phyloP scores from a whole-genome alignment of 228 moss, liverwort and hornwort species.

The Sphagnum magellanicum region DNA sequence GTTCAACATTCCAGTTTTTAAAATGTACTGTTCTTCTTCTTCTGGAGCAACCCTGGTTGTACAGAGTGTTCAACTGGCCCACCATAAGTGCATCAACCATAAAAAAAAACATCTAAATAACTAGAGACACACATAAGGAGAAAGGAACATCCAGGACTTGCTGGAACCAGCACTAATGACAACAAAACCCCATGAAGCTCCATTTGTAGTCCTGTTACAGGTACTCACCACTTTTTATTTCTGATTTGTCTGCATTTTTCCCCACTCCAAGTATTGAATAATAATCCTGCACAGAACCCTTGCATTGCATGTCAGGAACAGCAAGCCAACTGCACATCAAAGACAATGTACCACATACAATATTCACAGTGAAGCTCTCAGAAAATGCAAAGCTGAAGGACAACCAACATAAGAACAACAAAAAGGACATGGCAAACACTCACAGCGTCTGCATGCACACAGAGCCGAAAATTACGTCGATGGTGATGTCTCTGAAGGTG shows the following conservation, averaged over 20 bases:
- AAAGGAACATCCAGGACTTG: too few species aligned
- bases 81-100: not conserved
- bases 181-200: too few species aligned
- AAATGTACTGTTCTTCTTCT: not conserved
- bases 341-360: not conserved
- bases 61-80: not conserved
- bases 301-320: not conserved
- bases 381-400: too few species aligned
- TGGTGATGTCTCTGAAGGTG: constrained; percentile 21
- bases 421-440: constrained; percentile 1
- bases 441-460: constrained; percentile 36
- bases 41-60: not conserved
- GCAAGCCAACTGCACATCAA: not conserved
- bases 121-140: too few species aligned
- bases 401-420: too few species aligned
- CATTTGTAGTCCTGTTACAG: not conserved
- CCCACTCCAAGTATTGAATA: constrained; percentile 78
- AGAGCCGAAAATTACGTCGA: constrained; percentile 19
- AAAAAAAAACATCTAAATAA: too few species aligned
- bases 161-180: too few species aligned
- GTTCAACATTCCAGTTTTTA: too few species aligned
- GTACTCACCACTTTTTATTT: constrained; percentile 67
- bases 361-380: not conserved
- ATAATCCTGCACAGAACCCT: constrained; percentile 51
- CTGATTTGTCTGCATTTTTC: constrained; percentile 73